Percentiles rank a stretch among this genome's conserved stretches.
phyloP scores from a whole-genome alignment of 1,284 basidiomycete species.

The Jaminaea rosea region DNA sequence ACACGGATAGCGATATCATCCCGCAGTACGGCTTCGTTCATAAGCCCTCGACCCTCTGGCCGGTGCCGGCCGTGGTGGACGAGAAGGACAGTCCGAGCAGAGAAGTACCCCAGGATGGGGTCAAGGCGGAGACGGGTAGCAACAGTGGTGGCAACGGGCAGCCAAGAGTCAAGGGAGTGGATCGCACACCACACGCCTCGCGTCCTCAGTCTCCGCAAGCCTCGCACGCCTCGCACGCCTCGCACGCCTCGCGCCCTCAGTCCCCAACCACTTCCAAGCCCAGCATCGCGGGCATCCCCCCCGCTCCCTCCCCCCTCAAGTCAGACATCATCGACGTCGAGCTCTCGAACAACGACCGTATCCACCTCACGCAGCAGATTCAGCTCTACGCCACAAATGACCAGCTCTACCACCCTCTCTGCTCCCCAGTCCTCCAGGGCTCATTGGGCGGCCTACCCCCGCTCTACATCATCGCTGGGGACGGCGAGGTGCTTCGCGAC shows the following conservation, averaged over 20 bases:
- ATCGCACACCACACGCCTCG: too few species aligned
- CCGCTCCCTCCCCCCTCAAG: slow-evolving; percentile 20
- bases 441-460: slow-evolving; percentile 88
- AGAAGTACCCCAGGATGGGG: background rate
- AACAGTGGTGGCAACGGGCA: background rate
- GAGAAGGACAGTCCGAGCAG: background rate
- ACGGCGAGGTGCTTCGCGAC: slow-evolving; percentile 79
- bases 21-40: slow-evolving; percentile 48
- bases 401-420: slow-evolving; percentile 71
- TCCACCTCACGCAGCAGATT: slow-evolving; percentile 55
- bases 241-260: too few species aligned
- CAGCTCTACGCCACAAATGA: slow-evolving; percentile 83
- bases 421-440: slow-evolving; percentile 63
- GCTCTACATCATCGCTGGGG: slow-evolving; percentile 68
- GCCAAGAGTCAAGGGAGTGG: too few species aligned
- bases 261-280: background rate
- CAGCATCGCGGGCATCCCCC: slow-evolving; percentile 7
- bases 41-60: slow-evolving; percentile 44
- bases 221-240: too few species aligned
- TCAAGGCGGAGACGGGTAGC: too few species aligned
- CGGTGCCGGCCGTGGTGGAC: slow-evolving; percentile 13
- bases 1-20: slow-evolving; percentile 67
- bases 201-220: too few species aligned
- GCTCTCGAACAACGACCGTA: slow-evolving; percentile 12
- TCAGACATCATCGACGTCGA: slow-evolving; percentile 22